These are phyloP conservation scores for Chlamydomonas incerta DNA, from an alignment of 139 green algal species.

Conservation along the genomic window DNA sequence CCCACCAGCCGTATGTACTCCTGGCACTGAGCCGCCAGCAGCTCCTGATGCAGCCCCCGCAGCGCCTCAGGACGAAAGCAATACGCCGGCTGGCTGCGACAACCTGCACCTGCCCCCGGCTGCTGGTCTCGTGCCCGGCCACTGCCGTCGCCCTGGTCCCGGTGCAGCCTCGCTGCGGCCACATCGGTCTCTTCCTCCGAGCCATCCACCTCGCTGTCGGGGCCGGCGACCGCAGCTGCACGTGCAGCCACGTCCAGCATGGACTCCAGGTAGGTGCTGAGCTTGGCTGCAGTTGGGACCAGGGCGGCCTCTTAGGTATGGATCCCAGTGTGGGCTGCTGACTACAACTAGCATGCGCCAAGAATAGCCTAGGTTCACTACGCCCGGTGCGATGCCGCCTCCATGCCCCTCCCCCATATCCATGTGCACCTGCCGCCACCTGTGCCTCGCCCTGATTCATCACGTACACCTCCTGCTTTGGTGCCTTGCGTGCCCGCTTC, in stretches of 20 bases:
- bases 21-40: neutral
- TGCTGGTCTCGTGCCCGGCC: no score
- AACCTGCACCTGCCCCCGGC: neutral
- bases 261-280: neutral
- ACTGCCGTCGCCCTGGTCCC: no score
- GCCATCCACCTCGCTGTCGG: neutral
- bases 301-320: no score
- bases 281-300: slow-evolving; percentile 14
- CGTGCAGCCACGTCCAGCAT: neutral
- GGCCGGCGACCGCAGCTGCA: neutral
- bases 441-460: neutral
- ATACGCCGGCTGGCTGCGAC: neutral
- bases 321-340: no score
- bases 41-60: neutral
- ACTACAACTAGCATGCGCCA: no score
- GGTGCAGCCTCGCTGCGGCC: neutral
- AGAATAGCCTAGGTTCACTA: no score
- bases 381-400: no score
- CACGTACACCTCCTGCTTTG: slow-evolving; percentile 15
- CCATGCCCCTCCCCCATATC: no score
- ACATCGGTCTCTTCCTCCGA: neutral
- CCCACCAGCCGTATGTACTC: slow-evolving; percentile 18
- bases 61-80: neutral
- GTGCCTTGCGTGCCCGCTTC: neutral
- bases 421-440: slow-evolving; percentile 14